These are phyloP conservation scores for Athelia sp. DNA, from an alignment of 1,284 basidiomycete species.

Conservation along the genomic window DNA sequence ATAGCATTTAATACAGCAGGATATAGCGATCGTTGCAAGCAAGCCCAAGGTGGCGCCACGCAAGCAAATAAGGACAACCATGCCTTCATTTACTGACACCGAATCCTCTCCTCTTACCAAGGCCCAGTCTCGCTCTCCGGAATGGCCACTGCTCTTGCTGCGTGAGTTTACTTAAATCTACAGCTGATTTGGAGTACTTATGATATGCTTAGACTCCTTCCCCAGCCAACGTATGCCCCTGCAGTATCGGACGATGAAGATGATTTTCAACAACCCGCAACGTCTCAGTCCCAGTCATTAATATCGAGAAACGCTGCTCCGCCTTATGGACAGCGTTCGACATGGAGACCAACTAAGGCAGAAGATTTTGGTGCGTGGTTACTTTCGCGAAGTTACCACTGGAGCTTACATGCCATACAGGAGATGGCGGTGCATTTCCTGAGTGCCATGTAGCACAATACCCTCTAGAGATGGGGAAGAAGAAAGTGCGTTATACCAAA, in stretches of 20 bases:
- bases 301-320: slow-evolving; percentile 57
- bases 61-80: too few relatives aligned
- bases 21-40: too few relatives aligned
- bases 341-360: slow-evolving; percentile 81
- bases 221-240: slow-evolving; percentile 57
- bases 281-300: slow-evolving; percentile 44
- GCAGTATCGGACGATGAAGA: slow-evolving; percentile 59
- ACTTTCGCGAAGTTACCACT: not conserved
- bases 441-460: slow-evolving; percentile 98
- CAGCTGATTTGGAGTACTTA: slow-evolving; percentile 2
- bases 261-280: slow-evolving; percentile 27
- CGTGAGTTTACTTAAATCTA: slow-evolving; percentile 20
- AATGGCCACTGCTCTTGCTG: slow-evolving; percentile 32
- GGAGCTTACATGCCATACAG: slow-evolving; percentile 27
- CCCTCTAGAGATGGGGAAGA: slow-evolving; percentile 91
- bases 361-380: slow-evolving; percentile 74
- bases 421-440: slow-evolving; percentile 92
- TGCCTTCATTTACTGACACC: too few relatives aligned
- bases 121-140: not conserved
- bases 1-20: too few relatives aligned
- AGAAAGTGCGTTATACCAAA: slow-evolving; percentile 60
- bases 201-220: slow-evolving; percentile 44
- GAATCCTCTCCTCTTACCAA: not conserved
- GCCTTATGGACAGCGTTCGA: slow-evolving; percentile 79
- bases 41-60: too few relatives aligned